These are phyloP conservation scores for Cladophialophora carrionii DNA, from an alignment of 2,329 filamentous ascomycete genomes.

Conservation along the genomic window DNA sequence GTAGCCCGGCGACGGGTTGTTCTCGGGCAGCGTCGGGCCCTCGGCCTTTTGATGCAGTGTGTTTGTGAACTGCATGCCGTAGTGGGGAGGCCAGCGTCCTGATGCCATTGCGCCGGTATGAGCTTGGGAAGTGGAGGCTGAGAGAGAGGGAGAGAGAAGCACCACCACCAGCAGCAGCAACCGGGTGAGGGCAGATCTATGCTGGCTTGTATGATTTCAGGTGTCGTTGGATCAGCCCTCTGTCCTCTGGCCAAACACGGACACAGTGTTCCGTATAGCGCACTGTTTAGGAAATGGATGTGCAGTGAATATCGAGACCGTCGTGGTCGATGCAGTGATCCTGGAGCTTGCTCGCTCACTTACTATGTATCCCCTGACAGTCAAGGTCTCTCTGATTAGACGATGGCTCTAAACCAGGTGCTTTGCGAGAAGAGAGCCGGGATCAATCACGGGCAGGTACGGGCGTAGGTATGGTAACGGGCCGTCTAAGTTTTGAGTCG, in stretches of 20 bases:
- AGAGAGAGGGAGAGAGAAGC: not conserved
- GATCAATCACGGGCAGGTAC: too few species aligned
- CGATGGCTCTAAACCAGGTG: too few species aligned
- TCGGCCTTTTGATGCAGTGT: constrained; percentile 28
- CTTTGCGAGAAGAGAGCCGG: too few species aligned
- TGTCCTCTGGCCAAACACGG: not conserved
- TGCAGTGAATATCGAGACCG: not conserved
- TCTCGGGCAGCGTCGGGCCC: constrained; percentile 32
- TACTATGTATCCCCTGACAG: too few species aligned
- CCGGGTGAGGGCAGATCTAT: not conserved
- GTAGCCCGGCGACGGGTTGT: constrained; percentile 23
- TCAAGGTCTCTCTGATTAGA: too few species aligned
- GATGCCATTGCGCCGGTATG: not conserved
- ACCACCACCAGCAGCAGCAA: too few species aligned
- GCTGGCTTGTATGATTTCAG: not conserved
- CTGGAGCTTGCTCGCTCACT: too few species aligned
- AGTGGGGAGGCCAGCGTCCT: constrained; percentile 17
- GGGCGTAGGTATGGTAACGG: too few species aligned
- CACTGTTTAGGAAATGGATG: not conserved
- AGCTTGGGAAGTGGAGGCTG: too few species aligned
- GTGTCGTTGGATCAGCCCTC: not conserved
- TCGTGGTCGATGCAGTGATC: too few species aligned
- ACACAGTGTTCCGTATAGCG: too few species aligned
- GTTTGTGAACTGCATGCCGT: constrained; percentile 24
- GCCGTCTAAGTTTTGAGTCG: too few species aligned